These are phyloP conservation scores for Eucalyptus sp. DNA, from an alignment of 345 rosid species.

Conservation along the genomic window DNA sequence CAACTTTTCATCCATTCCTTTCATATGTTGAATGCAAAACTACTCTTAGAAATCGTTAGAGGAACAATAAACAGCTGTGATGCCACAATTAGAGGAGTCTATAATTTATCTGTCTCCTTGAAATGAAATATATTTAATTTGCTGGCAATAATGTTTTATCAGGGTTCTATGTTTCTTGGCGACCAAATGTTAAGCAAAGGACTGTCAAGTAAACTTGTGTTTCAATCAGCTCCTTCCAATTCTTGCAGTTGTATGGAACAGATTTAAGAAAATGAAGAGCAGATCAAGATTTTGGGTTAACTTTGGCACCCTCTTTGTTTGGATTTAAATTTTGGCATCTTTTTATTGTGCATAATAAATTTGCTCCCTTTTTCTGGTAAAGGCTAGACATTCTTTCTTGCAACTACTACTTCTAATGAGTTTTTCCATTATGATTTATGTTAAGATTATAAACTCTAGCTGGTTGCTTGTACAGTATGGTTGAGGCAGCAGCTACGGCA, in stretches of 20 bases:
- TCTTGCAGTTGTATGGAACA: background rate
- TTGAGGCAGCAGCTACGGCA: conserved; percentile 3
- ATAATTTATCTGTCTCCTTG: background rate
- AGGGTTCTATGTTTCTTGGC: background rate
- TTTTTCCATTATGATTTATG: background rate
- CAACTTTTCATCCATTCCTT: background rate
- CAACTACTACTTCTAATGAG: background rate
- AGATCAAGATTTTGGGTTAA: background rate
- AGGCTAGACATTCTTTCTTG: background rate
- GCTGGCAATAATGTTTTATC: background rate
- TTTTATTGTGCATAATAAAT: background rate
- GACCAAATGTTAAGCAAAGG: background rate
- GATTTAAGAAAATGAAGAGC: background rate
- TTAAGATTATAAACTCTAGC: background rate
- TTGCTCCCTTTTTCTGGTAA: background rate
- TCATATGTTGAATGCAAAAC: background rate
- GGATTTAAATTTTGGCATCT: background rate
- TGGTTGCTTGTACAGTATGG: background rate
- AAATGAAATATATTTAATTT: background rate
- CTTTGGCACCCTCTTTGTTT: background rate
- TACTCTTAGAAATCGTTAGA: background rate
- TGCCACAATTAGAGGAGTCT: background rate
- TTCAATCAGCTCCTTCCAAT: background rate
- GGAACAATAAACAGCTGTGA: background rate
- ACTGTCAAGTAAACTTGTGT: background rate